Conservation (phyloP, 805 yeast genomes). For the Novakomyces olei region DNA sequence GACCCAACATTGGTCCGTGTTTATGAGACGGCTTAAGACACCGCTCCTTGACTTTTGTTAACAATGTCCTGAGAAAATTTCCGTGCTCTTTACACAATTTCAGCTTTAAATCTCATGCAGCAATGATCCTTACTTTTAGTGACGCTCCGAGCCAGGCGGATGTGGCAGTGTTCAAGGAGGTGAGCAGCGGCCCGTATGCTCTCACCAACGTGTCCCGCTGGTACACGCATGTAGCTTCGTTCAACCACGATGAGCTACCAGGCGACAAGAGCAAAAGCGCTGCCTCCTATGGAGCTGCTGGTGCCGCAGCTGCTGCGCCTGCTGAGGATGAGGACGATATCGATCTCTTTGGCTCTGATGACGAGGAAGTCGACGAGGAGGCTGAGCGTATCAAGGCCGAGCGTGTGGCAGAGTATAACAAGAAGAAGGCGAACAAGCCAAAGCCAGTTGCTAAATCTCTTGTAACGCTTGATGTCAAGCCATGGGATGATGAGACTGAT, state of each 20-base stretch:
- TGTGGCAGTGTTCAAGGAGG: slow-evolving; percentile 82
- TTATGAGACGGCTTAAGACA: no score
- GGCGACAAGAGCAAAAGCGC: slow-evolving; percentile 29
- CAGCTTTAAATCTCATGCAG: no score
- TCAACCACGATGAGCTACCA: slow-evolving; percentile 60
- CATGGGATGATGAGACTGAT: slow-evolving; percentile 99
- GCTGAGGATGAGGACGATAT: slow-evolving; percentile 82
- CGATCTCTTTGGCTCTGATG: slow-evolving; percentile 84
- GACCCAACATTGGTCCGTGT: no score
- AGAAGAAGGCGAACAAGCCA: slow-evolving; percentile 92
- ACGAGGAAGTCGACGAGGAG: slow-evolving; percentile 85
- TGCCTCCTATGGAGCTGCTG: slow-evolving; percentile 18
- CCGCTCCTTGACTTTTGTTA: no score
- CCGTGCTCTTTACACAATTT: no score
- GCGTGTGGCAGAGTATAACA: slow-evolving; percentile 94
- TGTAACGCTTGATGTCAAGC: slow-evolving; percentile 93
- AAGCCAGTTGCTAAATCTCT: slow-evolving; percentile 97
- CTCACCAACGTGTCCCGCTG: slow-evolving; percentile 91
- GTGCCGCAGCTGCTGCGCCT: slow-evolving; percentile 31
- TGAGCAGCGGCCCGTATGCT: slow-evolving; percentile 22
- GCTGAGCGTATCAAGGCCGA: slow-evolving; percentile 94
- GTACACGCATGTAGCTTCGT: slow-evolving; percentile 95
- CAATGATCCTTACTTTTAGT: no score
- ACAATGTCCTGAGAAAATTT: no score
- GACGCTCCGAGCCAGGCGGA: slow-evolving; percentile 88